phyloP scores from a whole-genome alignment of 2,329 filamentous ascomycete species.

The Ceratocystis colombiana region DNA sequence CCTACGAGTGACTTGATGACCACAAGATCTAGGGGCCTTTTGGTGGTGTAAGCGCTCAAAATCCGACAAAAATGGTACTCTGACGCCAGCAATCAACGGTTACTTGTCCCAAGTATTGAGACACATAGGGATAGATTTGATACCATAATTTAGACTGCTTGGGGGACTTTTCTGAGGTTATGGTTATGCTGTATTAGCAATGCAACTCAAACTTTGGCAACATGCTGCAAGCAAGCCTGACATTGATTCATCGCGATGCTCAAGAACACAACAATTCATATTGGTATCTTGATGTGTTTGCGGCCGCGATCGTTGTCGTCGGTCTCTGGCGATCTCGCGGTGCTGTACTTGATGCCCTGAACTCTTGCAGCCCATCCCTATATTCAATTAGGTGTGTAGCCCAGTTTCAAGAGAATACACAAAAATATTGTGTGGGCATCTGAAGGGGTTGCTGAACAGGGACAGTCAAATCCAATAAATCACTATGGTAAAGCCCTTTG shows the following conservation, averaged over 20 bases:
- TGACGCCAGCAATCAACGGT: constrained; percentile 4
- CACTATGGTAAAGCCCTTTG: constrained; percentile 9
- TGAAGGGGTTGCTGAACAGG: constrained; percentile 5
- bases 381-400: not conserved
- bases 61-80: not conserved
- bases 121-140: constrained; percentile 14
- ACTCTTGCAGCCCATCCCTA: not conserved
- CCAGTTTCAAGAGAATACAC: not conserved
- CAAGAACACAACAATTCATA: too few relatives aligned
- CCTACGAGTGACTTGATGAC: constrained; percentile 6
- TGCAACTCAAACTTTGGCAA: not conserved
- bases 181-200: not conserved
- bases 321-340: not conserved
- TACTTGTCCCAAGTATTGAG: constrained; percentile 7
- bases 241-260: not conserved
- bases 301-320: not conserved
- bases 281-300: not conserved
- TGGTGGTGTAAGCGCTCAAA: not conserved
- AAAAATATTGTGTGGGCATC: not conserved
- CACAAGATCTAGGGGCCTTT: not conserved
- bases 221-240: constrained; percentile 1
- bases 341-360: not conserved
- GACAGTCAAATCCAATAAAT: constrained; percentile 11
- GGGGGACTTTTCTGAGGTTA: not conserved
- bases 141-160: not conserved